These are phyloP conservation scores for Colletotrichum ledebouriae DNA, from an alignment of 2,329 filamentous ascomycete genomes.

Conservation along the genomic window DNA sequence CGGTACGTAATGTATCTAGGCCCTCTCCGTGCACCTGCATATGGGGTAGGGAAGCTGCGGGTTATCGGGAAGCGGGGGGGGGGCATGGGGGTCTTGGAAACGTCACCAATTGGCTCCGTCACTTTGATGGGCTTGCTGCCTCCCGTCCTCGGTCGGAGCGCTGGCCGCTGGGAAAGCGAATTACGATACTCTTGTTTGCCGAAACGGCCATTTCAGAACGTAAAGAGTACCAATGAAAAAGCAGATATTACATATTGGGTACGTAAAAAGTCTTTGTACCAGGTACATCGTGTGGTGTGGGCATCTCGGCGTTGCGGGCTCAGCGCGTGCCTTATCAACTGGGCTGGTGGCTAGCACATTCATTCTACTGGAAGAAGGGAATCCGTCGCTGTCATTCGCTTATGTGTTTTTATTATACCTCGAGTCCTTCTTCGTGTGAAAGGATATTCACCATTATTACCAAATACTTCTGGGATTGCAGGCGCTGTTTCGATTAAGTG, in stretches of 20 bases:
- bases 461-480: background rate
- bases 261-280: constrained; percentile 16
- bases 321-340: constrained; percentile 11
- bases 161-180: too few species aligned
- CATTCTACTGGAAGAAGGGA: background rate
- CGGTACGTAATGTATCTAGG: background rate
- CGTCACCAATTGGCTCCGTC: too few species aligned
- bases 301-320: background rate
- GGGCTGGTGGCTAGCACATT: background rate
- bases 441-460: too few species aligned
- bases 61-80: too few species aligned
- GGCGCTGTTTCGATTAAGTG: background rate
- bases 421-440: too few species aligned
- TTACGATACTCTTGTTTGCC: background rate
- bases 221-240: constrained; percentile 25
- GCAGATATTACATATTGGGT: constrained; percentile 21
- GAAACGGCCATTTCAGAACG: constrained; percentile 12
- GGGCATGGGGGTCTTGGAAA: too few species aligned
- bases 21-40: constrained; percentile 16
- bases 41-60: too few species aligned
- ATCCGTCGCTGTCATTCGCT: background rate
- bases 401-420: too few species aligned
- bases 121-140: too few species aligned
- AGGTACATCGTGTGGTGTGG: constrained; percentile 18
- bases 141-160: too few species aligned